phyloP scores from a whole-genome alignment of 2,329 filamentous ascomycete species.

The Didymella glomerata region DNA sequence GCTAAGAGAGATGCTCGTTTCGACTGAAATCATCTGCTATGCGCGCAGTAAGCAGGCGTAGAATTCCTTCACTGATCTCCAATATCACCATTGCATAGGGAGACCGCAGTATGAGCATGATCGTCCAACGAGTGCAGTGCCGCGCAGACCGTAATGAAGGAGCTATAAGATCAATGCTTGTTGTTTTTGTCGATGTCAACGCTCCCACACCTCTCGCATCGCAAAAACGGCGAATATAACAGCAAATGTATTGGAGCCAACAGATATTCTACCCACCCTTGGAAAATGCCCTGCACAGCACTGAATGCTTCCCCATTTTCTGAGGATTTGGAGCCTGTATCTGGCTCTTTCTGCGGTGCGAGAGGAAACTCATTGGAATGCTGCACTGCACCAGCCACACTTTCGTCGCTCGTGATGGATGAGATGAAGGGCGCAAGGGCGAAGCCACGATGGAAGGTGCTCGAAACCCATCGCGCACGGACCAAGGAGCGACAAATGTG shows the following conservation, averaged over 20 bases:
- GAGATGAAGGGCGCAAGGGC: slow-evolving; percentile 31
- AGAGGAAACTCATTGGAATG: background rate
- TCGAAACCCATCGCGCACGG: slow-evolving; percentile 15
- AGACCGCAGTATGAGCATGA: background rate
- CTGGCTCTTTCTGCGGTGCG: background rate
- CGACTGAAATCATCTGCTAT: background rate
- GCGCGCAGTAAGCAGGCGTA: background rate
- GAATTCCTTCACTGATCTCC: background rate
- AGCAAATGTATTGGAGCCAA: too few relatives aligned
- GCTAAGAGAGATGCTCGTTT: background rate
- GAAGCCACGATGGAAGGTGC: slow-evolving; percentile 21
- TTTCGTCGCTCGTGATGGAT: slow-evolving; percentile 6
- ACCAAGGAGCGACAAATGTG: slow-evolving; percentile 6
- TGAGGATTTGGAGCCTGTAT: background rate
- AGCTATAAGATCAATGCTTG: background rate
- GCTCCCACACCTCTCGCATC: too few relatives aligned
- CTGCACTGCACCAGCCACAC: slow-evolving; percentile 13
- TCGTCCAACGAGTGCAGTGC: background rate
- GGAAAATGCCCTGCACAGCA: too few relatives aligned
- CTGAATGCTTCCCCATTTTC: background rate
- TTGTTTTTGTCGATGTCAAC: background rate
- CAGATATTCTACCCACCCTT: too few relatives aligned
- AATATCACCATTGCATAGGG: background rate
- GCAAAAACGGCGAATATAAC: too few relatives aligned
- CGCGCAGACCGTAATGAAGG: background rate